Percentiles rank a stretch among this genome's conserved stretches.
These are phyloP conservation scores for Ophiostoma ulmi DNA, from an alignment of 2,329 filamentous ascomycete genomes.

Conservation along the genomic window DNA sequence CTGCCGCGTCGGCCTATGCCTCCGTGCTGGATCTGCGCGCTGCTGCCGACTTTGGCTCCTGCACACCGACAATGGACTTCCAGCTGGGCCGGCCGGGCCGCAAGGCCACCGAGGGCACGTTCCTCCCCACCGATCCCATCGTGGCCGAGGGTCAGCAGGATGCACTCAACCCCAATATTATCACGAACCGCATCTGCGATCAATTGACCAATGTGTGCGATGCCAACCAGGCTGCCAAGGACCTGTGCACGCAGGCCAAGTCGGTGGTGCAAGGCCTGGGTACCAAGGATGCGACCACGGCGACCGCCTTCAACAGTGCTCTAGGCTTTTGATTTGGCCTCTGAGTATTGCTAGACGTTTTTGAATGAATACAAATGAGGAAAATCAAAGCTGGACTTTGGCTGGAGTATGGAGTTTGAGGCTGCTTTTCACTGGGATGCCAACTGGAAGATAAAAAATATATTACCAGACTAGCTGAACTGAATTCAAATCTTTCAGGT, in stretches of 20 bases:
- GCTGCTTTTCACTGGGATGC: neutral
- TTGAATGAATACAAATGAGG: no score
- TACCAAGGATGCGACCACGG: slow-evolving; percentile 37
- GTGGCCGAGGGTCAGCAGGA: slow-evolving; percentile 60
- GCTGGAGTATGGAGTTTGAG: neutral
- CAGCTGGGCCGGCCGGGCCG: slow-evolving; percentile 54
- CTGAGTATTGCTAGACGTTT: no score
- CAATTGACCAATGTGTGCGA: slow-evolving; percentile 62
- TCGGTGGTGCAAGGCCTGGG: slow-evolving; percentile 35
- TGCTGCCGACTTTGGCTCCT: slow-evolving; percentile 49
- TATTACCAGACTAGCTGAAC: neutral
- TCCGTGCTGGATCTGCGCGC: slow-evolving; percentile 30
- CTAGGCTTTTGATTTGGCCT: slow-evolving; percentile 35
- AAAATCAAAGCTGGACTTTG: neutral
- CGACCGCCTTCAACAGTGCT: slow-evolving; percentile 38
- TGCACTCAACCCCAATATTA: slow-evolving; percentile 66
- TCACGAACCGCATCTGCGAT: slow-evolving; percentile 67
- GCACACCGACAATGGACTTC: slow-evolving; percentile 55
- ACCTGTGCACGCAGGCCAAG: slow-evolving; percentile 50
- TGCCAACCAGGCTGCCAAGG: slow-evolving; percentile 55
- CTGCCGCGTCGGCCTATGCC: slow-evolving; percentile 30
- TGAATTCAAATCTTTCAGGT: neutral
- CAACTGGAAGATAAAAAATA: neutral
- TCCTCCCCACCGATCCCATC: slow-evolving; percentile 59
- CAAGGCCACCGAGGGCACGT: slow-evolving; percentile 56